Evolutionary conservation across 805 yeast genomes (phyloP).

Genomic region (Brettanomyces naardenensis): DNA sequence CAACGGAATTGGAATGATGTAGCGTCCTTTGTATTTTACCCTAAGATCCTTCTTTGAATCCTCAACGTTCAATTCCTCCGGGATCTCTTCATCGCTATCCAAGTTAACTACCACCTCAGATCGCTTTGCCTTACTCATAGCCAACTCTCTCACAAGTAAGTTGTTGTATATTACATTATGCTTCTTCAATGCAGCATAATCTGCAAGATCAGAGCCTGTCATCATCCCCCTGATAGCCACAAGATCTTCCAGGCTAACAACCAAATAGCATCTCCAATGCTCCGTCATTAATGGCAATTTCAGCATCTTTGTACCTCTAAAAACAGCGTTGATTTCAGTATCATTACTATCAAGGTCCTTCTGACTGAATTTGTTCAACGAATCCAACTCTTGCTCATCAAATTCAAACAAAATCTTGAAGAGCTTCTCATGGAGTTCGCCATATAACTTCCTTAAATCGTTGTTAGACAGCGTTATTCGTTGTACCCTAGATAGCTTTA

Average conservation of each 20-base stretch:
- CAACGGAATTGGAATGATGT: slow-evolving; percentile 14
- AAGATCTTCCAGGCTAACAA: slow-evolving; percentile 16
- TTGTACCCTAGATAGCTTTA: slow-evolving; percentile 15
- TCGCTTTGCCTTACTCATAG: neutral
- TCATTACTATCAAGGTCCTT: slow-evolving; percentile 2
- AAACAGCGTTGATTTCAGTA: slow-evolving; percentile 1
- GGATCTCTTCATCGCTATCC: neutral
- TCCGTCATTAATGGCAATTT: slow-evolving; percentile 16
- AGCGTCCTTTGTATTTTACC: slow-evolving; percentile 13
- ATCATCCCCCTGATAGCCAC: slow-evolving; percentile 6
- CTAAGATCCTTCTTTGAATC: slow-evolving; percentile 11
- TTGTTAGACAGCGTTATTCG: slow-evolving; percentile 18
- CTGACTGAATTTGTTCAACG: slow-evolving; percentile 6
- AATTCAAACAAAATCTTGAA: slow-evolving; percentile 15
- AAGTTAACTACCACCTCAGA: neutral
- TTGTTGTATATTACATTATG: slow-evolving; percentile 1
- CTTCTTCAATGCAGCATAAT: neutral
- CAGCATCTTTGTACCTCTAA: slow-evolving; percentile 5
- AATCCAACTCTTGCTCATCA: slow-evolving; percentile 13
- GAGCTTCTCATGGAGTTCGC: slow-evolving; percentile 12
- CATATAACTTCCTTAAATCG: slow-evolving; percentile 16
- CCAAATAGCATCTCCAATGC: slow-evolving; percentile 19
- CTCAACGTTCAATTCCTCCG: slow-evolving; percentile 3
- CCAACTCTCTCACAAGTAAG: neutral
- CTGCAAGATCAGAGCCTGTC: neutral